phyloP scores from a whole-genome alignment of 129 eudicot genomes.

The Saussurea involucrata region DNA sequence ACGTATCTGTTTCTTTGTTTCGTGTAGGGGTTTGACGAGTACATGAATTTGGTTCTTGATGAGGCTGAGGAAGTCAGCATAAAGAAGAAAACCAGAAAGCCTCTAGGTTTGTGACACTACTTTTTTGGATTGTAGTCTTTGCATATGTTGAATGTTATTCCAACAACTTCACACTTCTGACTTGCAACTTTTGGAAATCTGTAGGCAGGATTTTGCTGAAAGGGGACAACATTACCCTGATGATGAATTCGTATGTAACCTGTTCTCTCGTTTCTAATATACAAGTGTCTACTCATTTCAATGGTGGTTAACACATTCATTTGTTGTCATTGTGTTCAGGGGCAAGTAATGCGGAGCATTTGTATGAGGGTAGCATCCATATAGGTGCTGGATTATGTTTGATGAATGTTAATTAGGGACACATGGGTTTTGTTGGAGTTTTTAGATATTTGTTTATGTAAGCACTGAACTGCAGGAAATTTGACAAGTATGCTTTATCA shows the following conservation, averaged over 20 bases:
- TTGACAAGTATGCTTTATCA: not conserved
- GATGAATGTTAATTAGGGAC: not conserved
- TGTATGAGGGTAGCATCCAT: not conserved
- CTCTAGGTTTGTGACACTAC: conserved; percentile 43
- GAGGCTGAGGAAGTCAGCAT: conserved; percentile 72
- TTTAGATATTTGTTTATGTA: not conserved
- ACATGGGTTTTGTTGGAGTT: not conserved
- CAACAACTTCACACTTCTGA: not conserved
- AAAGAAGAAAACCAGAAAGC: conserved; percentile 68
- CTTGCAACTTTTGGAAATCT: not conserved
- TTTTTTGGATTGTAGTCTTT: not conserved
- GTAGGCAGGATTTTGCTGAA: conserved; percentile 65
- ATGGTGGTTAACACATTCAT: conserved; percentile 2
- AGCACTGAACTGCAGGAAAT: not conserved
- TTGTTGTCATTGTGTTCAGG: conserved; percentile 23
- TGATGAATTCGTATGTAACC: conserved; percentile 65
- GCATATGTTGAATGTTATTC: not conserved
- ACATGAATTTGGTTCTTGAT: conserved; percentile 74
- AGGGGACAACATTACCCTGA: conserved; percentile 74
- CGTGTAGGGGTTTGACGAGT: conserved; percentile 62
- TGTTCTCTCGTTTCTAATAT: not conserved
- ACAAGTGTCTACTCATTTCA: not conserved
- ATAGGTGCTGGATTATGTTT: not conserved
- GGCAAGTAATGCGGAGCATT: conserved; percentile 16
- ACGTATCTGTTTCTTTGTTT: not conserved